These are phyloP conservation scores for Amaranthus palmeri DNA, from an alignment of 148 eudicot genomes.

Conservation along the genomic window DNA sequence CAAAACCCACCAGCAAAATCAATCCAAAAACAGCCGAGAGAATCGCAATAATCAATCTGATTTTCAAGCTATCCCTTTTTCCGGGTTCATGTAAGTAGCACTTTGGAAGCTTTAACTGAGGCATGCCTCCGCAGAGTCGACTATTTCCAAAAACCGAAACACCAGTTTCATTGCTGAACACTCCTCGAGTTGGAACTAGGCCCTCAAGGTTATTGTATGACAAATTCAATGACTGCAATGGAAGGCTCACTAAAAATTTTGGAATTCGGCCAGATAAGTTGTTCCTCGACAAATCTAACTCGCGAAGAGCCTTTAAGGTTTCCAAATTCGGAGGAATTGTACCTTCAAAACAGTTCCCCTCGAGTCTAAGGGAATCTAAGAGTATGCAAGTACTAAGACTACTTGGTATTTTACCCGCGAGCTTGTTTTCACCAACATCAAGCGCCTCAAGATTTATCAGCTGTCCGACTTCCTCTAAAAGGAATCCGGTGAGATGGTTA, in stretches of 20 bases:
- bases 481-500: constrained; percentile 32
- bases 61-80: constrained; percentile 2
- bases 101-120: constrained; percentile 27
- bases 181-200: constrained; percentile 30
- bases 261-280: constrained; percentile 42
- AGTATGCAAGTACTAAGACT: constrained; percentile 25
- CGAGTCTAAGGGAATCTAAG: constrained; percentile 22
- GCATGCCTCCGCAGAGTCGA: constrained; percentile 36
- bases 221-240: constrained; percentile 20
- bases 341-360: constrained; percentile 33
- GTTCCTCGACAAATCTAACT: constrained; percentile 36
- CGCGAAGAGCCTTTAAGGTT: constrained; percentile 23
- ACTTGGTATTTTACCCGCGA: constrained; percentile 34
- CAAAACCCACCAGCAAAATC: background rate
- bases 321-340: constrained; percentile 26
- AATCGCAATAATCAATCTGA: constrained; percentile 11
- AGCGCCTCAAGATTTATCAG: constrained; percentile 26
- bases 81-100: constrained; percentile 7
- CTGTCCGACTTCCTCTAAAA: constrained; percentile 30
- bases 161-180: constrained; percentile 31
- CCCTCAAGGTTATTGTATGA: constrained; percentile 41
- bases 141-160: constrained; percentile 32
- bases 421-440: constrained; percentile 22
- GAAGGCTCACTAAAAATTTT: constrained; percentile 15
- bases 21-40: constrained; percentile 14